Conservation (phyloP, 176 grass and related monocot species). For the Puya raimondii region DNA sequence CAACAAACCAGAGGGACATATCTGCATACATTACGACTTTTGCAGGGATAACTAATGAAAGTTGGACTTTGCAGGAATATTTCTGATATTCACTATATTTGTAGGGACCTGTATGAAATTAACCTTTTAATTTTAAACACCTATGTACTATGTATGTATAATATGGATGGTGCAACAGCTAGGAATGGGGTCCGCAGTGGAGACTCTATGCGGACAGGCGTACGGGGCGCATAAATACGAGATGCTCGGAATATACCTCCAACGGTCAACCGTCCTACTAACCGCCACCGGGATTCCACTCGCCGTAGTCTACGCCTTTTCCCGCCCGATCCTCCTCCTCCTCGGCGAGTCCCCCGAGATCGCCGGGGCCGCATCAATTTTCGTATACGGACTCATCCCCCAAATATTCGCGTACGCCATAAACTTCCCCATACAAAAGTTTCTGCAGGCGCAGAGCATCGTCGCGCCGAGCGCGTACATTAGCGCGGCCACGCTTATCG, state of each 20-base stretch:
- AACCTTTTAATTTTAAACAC: too few species aligned
- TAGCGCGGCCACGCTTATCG: background rate
- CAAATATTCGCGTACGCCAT: slow-evolving; percentile 41
- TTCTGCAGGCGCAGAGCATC: slow-evolving; percentile 44
- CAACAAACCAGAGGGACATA: too few species aligned
- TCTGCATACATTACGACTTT: too few species aligned
- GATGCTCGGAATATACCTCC: slow-evolving; percentile 35
- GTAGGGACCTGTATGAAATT: too few species aligned
- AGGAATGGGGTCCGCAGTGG: slow-evolving; percentile 39
- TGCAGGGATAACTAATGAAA: too few species aligned
- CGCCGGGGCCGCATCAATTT: slow-evolving; percentile 27
- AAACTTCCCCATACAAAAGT: slow-evolving; percentile 50
- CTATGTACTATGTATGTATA: background rate
- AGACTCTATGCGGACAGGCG: slow-evolving; percentile 39
- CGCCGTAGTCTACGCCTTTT: slow-evolving; percentile 44
- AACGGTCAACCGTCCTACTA: slow-evolving; percentile 32
- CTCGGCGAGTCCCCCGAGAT: slow-evolving; percentile 36
- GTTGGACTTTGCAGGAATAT: too few species aligned
- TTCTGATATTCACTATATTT: too few species aligned
- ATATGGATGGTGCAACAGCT: slow-evolving; percentile 2
- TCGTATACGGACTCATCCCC: slow-evolving; percentile 32
- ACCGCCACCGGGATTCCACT: slow-evolving; percentile 42
- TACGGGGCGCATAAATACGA: slow-evolving; percentile 32
- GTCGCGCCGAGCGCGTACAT: slow-evolving; percentile 38
- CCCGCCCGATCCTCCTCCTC: slow-evolving; percentile 22